Conservation (phyloP, 345 rosid species). For the Murraya paniculata region DNA sequence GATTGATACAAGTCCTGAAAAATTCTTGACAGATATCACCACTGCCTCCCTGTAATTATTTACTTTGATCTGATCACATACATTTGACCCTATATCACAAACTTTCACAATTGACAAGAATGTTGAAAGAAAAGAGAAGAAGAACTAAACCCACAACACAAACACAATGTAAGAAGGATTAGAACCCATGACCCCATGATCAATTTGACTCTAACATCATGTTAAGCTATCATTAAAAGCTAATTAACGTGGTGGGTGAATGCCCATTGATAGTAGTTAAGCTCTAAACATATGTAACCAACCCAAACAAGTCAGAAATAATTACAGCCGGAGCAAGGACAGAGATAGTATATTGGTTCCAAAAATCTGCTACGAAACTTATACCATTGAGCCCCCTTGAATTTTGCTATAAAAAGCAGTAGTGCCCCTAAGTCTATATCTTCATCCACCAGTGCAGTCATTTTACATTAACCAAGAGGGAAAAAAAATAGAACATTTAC, state of each 20-base stretch:
- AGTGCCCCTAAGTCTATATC: too few species aligned
- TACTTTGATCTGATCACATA: background rate
- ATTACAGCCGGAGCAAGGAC: too few species aligned
- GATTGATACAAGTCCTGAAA: slow-evolving; percentile 61
- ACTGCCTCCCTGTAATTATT: slow-evolving; percentile 48
- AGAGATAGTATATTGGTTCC: too few species aligned
- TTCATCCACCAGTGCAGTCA: too few species aligned
- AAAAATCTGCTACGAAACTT: too few species aligned
- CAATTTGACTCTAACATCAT: background rate
- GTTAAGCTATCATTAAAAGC: background rate
- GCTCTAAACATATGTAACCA: background rate
- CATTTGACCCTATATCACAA: background rate
- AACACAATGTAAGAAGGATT: too few species aligned
- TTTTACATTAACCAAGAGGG: background rate
- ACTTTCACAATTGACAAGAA: background rate
- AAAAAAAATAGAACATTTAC: slow-evolving; percentile 24
- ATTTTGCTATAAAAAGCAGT: too few species aligned
- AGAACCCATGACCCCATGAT: background rate
- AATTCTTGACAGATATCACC: slow-evolving; percentile 73
- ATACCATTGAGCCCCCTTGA: too few species aligned
- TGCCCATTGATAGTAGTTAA: too few species aligned
- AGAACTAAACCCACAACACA: background rate
- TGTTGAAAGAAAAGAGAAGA: background rate
- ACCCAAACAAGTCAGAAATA: background rate
- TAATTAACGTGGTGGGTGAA: background rate